Evolutionary conservation across 495 filamentous ascomycete species (phyloP).

Genomic region (Penicillium arizonense): DNA sequence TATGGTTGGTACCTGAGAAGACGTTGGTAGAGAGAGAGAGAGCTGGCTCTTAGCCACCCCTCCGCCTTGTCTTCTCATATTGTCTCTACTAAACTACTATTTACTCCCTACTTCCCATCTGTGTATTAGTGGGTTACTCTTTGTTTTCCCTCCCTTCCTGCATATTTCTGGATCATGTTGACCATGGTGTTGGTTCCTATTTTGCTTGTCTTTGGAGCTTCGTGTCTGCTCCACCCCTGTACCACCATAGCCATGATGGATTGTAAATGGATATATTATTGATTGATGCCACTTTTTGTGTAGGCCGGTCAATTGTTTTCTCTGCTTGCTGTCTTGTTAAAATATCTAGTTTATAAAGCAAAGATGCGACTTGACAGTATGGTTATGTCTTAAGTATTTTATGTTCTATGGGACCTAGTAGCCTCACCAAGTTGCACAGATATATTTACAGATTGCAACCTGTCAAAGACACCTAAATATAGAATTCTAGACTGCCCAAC

Average conservation of each 20-base stretch:
- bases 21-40: conserved; percentile 51
- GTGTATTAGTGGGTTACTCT: conserved; percentile 43
- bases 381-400: too few species aligned
- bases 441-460: too few species aligned
- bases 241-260: conserved; percentile 30
- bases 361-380: too few species aligned
- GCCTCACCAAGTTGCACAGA: too few species aligned
- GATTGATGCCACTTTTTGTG: not conserved
- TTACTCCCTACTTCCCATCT: conserved; percentile 17
- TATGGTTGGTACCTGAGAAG: conserved; percentile 93
- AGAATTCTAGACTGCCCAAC: too few species aligned
- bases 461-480: too few species aligned
- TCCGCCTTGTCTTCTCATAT: conserved; percentile 13
- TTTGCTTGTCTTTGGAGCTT: conserved; percentile 20
- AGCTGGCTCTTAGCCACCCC: conserved; percentile 6
- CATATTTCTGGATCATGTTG: conserved; percentile 33
- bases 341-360: too few species aligned
- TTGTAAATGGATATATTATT: conserved; percentile 30
- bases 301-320: too few species aligned
- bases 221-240: conserved; percentile 18
- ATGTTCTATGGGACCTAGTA: too few species aligned
- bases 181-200: conserved; percentile 31
- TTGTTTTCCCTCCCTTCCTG: conserved; percentile 25
- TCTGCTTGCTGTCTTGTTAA: too few species aligned
- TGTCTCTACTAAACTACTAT: conserved; percentile 16